Evolutionary conservation across 139 green algal genomes (phyloP).

Genomic region (Micractinium sp.): DNA sequence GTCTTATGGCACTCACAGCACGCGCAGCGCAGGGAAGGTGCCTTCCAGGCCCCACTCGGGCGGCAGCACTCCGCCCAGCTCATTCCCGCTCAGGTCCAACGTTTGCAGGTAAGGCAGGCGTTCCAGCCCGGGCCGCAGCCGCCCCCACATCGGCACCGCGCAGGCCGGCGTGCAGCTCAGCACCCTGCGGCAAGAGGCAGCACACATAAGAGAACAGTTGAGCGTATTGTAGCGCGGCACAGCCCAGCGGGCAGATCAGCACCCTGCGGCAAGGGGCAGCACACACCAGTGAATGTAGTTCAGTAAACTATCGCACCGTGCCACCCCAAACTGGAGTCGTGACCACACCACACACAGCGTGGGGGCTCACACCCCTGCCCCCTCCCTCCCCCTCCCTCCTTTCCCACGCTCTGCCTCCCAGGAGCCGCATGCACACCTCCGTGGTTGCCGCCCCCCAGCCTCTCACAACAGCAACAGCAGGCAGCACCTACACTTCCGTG

Average conservation of each 20-base stretch:
- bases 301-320: too few relatives aligned
- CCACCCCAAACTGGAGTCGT: too few relatives aligned
- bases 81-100: not conserved
- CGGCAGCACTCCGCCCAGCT: not conserved
- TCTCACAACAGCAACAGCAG: too few relatives aligned
- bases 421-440: too few relatives aligned
- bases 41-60: not conserved
- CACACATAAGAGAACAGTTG: not conserved
- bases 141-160: not conserved
- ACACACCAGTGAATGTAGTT: not conserved
- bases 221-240: not conserved
- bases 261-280: not conserved
- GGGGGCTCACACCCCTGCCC: too few relatives aligned
- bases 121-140: conserved; percentile 7
- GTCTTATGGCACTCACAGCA: not conserved
- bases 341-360: too few relatives aligned
- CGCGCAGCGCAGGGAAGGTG: not conserved
- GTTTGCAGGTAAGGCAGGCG: conserved; percentile 8
- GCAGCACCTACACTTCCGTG: too few relatives aligned
- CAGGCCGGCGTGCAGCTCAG: conserved; percentile 11
- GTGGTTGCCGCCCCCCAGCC: too few relatives aligned
- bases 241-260: conserved; percentile 7
- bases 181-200: not conserved
- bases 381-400: too few relatives aligned
- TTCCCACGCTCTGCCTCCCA: not conserved